phyloP scores from a whole-genome alignment of 495 filamentous ascomycete species.

The Podospora pseudopauciseta region DNA sequence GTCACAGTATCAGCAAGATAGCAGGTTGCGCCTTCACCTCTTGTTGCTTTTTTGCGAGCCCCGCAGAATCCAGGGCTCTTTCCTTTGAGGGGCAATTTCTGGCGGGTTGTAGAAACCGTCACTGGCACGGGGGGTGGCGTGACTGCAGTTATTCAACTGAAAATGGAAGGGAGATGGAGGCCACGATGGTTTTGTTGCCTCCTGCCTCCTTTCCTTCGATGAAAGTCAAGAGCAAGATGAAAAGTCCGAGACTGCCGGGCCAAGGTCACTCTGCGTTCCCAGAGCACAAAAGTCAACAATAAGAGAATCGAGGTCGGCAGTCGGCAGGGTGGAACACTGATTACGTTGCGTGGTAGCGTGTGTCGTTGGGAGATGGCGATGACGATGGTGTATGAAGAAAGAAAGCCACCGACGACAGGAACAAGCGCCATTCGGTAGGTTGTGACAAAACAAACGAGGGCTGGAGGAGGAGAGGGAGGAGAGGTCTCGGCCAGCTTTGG shows the following conservation, averaged over 20 bases:
- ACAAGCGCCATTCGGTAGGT: neutral
- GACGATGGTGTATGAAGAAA: neutral
- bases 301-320: neutral
- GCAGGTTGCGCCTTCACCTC: neutral
- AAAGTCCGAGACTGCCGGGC: neutral
- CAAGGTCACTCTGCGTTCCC: slow-evolving; percentile 3
- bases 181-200: neutral
- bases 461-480: neutral
- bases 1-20: slow-evolving; percentile 3
- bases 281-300: neutral
- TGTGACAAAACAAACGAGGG: neutral
- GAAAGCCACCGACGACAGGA: neutral
- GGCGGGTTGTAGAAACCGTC: neutral
- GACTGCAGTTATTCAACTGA: neutral
- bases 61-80: neutral
- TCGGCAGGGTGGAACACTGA: neutral
- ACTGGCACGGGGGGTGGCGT: neutral
- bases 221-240: neutral
- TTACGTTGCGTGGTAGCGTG: neutral
- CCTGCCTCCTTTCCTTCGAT: neutral
- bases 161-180: neutral
- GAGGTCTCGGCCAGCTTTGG: neutral
- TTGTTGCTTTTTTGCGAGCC: neutral
- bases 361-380: neutral
- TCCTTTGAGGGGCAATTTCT: neutral